Base-by-base conservation (phyloP, 2,329 filamentous ascomycete genomes). In the Ilyonectria mors-panacis region DNA sequence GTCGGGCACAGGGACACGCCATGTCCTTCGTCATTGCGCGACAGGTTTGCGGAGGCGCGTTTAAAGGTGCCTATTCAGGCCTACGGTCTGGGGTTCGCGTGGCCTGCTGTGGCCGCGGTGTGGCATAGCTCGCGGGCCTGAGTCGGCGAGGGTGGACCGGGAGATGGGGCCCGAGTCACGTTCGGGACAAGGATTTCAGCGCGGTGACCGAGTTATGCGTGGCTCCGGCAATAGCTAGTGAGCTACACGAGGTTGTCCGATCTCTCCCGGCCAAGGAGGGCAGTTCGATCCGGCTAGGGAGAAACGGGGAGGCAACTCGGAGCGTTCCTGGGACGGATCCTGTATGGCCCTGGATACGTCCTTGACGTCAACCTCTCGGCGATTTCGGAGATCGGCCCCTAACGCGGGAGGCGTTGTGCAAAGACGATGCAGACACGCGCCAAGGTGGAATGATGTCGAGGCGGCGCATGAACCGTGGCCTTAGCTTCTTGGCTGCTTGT, bases 41-140 rank as follows among this genome's bases (percentile, higher is more conserved):
- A 3, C 44, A 30, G 37, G 15, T 44, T 48, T 44, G 56, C 50
- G 59, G 62, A 58, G 28, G 53, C 39, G 68, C 61, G 69, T 67
- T 63, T 69, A 69, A 65, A 67, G n/a, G 66, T 70, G 21, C 69
- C 69, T 69, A 66, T 65, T 69, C 67, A 35, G 59, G 67, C 48
- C 17, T 57, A 17, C 26, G 17, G 42, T 55, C 59, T 42, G 60
- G 48, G 55, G 60, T 39, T 26, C 10, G 28, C n/a, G n/a, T 35
- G 50, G 50, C 47, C 28, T 50, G 42, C 10, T 28, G 45, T n/a
- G 23, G 23, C 6, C 23, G 10, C 45, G 2, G 7, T 26, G 45
- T 59, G 45, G 19, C 37, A 53, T 44, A 23, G 61, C 30, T 35
- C 39, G 15, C 17, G 33, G 30, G 23, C 63, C 55, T 55, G 62